Conservation (phyloP, 2,329 filamentous ascomycete genomes). For the Aaosphaeria pasadenensis region DNA sequence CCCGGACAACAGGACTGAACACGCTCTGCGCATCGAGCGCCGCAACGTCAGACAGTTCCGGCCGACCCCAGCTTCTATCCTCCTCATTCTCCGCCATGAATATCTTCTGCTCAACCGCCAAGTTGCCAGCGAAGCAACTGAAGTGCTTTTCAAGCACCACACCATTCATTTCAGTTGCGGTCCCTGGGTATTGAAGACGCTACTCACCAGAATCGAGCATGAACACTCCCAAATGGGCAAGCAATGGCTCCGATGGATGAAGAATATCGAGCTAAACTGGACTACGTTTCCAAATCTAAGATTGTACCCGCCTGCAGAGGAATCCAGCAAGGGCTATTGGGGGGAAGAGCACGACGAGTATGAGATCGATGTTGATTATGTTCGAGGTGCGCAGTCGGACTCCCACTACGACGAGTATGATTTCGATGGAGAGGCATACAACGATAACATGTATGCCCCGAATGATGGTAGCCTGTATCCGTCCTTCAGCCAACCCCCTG, state of each 20-base stretch:
- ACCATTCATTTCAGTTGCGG: constrained; percentile 33
- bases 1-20: constrained; percentile 21
- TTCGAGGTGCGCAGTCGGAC: constrained; percentile 21
- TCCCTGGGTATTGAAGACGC: constrained; percentile 29
- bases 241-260: constrained; percentile 30
- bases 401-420: constrained; percentile 32
- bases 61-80: constrained; percentile 27
- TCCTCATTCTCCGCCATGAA: constrained; percentile 32
- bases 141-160: constrained; percentile 32
- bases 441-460: constrained; percentile 34
- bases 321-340: constrained; percentile 19
- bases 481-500: constrained; percentile 11
- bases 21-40: constrained; percentile 31
- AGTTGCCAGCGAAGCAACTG: constrained; percentile 32
- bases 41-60: constrained; percentile 30
- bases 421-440: constrained; percentile 30
- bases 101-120: constrained; percentile 33
- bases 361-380: constrained; percentile 27
- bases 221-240: constrained; percentile 15
- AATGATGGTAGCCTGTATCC: constrained; percentile 24
- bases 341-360: constrained; percentile 18
- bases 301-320: constrained; percentile 27
- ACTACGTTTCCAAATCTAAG: constrained; percentile 32
- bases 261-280: constrained; percentile 33
- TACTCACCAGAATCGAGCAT: constrained; percentile 26